These are phyloP conservation scores for Backusella mclennaniae DNA, from an alignment of 192 early-diverging fungal species.

Conservation along the genomic window DNA sequence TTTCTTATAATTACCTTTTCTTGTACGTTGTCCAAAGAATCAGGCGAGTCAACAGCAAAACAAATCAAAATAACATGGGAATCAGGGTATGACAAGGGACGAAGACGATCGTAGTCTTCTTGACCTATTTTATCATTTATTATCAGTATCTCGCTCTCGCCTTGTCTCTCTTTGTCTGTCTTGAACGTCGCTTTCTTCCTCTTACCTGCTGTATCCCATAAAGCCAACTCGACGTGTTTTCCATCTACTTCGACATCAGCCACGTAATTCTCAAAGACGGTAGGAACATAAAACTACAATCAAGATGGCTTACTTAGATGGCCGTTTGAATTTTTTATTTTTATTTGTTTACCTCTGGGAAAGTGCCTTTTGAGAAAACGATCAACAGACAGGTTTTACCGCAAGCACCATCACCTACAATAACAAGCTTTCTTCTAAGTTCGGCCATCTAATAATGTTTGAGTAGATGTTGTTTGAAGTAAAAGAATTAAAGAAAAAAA, in stretches of 20 bases:
- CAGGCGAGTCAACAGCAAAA: conserved; percentile 83
- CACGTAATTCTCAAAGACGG: conserved; percentile 94
- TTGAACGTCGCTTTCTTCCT: too few relatives aligned
- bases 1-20: conserved; percentile 46
- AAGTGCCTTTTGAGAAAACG: conserved; percentile 80
- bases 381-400: conserved; percentile 91
- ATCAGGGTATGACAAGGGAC: conserved; percentile 89
- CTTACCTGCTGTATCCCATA: conserved; percentile 92
- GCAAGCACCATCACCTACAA: conserved; percentile 91
- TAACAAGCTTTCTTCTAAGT: conserved; percentile 84
- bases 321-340: conserved; percentile 75
- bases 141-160: neutral
- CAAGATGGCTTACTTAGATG: conserved; percentile 60
- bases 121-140: conserved; percentile 55
- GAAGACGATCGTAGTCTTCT: conserved; percentile 95
- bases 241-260: conserved; percentile 86
- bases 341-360: conserved; percentile 89
- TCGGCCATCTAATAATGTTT: conserved; percentile 72
- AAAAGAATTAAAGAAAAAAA: neutral
- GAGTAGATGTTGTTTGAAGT: conserved; percentile 43
- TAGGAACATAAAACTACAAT: conserved; percentile 71
- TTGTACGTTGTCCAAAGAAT: conserved; percentile 80
- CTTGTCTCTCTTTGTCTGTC: neutral
- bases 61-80: conserved; percentile 92
- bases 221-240: conserved; percentile 81